Percentiles rank a stretch among this genome's conserved stretches.
These are phyloP conservation scores for Spathaspora hagerdaliae DNA, from an alignment of 805 yeast genomes.

Conservation along the genomic window DNA sequence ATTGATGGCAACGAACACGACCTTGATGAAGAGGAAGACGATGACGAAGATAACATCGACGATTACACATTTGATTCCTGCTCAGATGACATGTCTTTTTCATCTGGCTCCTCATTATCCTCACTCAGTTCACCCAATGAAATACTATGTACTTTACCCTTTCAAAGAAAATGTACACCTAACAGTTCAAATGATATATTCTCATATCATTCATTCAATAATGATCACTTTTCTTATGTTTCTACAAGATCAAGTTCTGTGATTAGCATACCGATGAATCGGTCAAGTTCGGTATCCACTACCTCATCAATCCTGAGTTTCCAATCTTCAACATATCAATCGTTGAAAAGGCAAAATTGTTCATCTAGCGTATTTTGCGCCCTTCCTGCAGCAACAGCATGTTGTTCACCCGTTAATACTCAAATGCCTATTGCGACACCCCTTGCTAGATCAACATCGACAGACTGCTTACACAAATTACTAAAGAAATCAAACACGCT, in stretches of 20 bases:
- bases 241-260: constrained; percentile 2
- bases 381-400: constrained; percentile 2
- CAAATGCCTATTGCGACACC: background rate
- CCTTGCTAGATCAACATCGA: constrained; percentile 4
- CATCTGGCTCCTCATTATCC: background rate
- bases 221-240: background rate
- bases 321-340: background rate
- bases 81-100: constrained; percentile 2
- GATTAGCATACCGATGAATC: constrained; percentile 1
- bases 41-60: constrained; percentile 2
- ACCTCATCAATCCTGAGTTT: background rate
- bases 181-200: background rate
- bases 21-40: background rate
- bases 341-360: background rate
- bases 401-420: constrained; percentile 6
- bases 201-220: constrained; percentile 2
- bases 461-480: constrained; percentile 6
- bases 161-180: background rate
- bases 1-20: background rate
- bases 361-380: background rate
- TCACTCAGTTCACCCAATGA: background rate
- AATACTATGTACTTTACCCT: background rate
- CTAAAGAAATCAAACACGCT: constrained; percentile 1
- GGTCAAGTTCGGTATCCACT: background rate
- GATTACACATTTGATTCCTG: constrained; percentile 3